phyloP scores from a whole-genome alignment of 257 asterid species.

The Solanum appendiculatum region DNA sequence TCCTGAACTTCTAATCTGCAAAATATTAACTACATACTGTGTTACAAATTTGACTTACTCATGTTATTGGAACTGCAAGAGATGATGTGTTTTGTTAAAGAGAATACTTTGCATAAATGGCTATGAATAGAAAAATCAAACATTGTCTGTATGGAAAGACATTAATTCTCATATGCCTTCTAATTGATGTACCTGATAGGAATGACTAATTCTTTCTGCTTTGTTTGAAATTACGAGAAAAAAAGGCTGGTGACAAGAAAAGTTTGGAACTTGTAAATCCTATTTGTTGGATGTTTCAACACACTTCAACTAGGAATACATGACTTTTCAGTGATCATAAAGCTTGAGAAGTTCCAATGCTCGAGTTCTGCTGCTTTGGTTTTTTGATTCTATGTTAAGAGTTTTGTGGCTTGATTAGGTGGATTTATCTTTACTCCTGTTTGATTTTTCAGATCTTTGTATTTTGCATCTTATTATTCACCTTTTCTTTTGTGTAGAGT shows the following conservation, averaged over 20 bases:
- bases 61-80: not conserved
- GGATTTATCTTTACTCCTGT: not conserved
- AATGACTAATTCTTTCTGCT: not conserved
- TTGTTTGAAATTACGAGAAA: not conserved
- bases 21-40: not conserved
- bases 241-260: not conserved
- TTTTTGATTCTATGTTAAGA: not conserved
- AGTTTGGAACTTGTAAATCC: not conserved
- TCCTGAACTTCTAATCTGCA: not conserved
- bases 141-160: not conserved
- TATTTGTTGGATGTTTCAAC: not conserved
- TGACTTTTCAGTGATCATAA: not conserved
- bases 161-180: not conserved
- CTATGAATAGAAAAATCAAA: not conserved
- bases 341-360: not conserved
- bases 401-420: not conserved
- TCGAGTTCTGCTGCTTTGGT: not conserved
- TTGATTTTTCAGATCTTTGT: not conserved
- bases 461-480: conserved; percentile 5
- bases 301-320: not conserved
- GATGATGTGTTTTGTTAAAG: not conserved
- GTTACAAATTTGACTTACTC: not conserved
- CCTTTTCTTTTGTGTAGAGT: conserved; percentile 46
- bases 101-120: not conserved
- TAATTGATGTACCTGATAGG: not conserved